Evolutionary conservation across 768 basidiomycete genomes (phyloP).

Genomic region (Phaeotremella skinneri): DNA sequence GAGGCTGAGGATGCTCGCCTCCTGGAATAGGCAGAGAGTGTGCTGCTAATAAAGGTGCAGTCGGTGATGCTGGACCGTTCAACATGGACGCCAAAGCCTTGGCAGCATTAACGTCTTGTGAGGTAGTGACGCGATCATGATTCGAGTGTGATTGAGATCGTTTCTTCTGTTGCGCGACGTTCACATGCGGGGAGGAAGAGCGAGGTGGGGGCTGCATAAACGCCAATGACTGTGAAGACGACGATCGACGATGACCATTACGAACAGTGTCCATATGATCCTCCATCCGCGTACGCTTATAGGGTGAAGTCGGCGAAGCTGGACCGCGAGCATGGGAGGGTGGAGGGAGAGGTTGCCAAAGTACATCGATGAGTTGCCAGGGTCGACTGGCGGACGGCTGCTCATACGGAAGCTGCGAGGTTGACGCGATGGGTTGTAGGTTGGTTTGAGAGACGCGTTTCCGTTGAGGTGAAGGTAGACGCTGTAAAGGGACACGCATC

Average conservation of each 20-base stretch:
- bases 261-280: conserved; percentile 11
- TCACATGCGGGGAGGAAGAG: conserved; percentile 19
- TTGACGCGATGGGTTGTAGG: conserved; percentile 21
- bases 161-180: conserved; percentile 27
- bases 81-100: conserved; percentile 46
- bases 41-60: background rate
- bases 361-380: conserved; percentile 46
- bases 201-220: background rate
- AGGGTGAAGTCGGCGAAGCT: conserved; percentile 27
- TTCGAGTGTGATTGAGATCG: conserved; percentile 40
- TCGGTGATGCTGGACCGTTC: conserved; percentile 17
- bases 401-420: conserved; percentile 28
- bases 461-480: conserved; percentile 10
- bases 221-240: background rate
- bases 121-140: conserved; percentile 23
- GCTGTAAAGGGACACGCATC: background rate
- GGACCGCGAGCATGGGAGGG: conserved; percentile 22
- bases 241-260: conserved; percentile 19
- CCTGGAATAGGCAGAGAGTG: conserved; percentile 26
- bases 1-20: background rate
- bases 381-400: conserved; percentile 43
- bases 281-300: conserved; percentile 32
- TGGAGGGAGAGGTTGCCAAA: conserved; percentile 47
- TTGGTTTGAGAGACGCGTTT: conserved; percentile 10
- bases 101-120: conserved; percentile 46